Percentiles rank a stretch among this genome's conserved stretches.
Conservation (phyloP, 2,329 filamentous ascomycete genomes). For the Polytolypa hystricis region DNA sequence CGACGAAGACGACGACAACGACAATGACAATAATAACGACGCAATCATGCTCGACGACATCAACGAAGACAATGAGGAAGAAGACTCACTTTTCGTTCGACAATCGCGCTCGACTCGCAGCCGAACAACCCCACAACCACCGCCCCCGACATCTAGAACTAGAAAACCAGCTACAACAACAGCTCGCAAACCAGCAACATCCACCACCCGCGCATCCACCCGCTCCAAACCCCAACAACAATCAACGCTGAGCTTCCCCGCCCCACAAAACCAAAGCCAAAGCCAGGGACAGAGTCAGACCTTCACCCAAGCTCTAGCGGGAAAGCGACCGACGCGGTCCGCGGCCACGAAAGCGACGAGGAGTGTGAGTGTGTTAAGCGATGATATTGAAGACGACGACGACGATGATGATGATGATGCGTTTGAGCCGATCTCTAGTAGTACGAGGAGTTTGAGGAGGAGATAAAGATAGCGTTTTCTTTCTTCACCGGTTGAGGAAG, state of each 20-base stretch:
- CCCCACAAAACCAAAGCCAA: constrained; percentile 22
- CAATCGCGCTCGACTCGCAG: constrained; percentile 21
- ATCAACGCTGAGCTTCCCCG: constrained; percentile 32
- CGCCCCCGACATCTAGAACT: background rate
- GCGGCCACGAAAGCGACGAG: constrained; percentile 19
- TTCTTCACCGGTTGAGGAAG: background rate
- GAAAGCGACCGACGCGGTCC: constrained; percentile 19
- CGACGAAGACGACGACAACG: constrained; percentile 27
- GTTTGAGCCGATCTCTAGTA: constrained; percentile 29
- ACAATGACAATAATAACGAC: constrained; percentile 27
- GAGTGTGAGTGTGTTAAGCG: constrained; percentile 26
- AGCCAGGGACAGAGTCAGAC: constrained; percentile 13
- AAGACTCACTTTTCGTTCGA: constrained; percentile 32
- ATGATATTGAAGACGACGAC: constrained; percentile 32
- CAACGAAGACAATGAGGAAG: constrained; percentile 22
- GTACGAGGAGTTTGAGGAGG: constrained; percentile 13
- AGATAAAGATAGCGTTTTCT: constrained; percentile 18
- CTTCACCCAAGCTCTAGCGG: constrained; percentile 13
- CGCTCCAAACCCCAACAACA: constrained; percentile 23
- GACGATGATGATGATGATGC: constrained; percentile 38
- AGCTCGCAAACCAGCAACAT: constrained; percentile 16
- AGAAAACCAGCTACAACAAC: constrained; percentile 15
- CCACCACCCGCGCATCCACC: constrained; percentile 25
- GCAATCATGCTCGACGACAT: constrained; percentile 29
- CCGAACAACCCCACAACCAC: constrained; percentile 10